Percentiles rank a stretch among this genome's conserved stretches.
These are phyloP conservation scores for Aspergillus uvarum DNA, from an alignment of 2,329 filamentous ascomycete genomes.

Conservation along the genomic window DNA sequence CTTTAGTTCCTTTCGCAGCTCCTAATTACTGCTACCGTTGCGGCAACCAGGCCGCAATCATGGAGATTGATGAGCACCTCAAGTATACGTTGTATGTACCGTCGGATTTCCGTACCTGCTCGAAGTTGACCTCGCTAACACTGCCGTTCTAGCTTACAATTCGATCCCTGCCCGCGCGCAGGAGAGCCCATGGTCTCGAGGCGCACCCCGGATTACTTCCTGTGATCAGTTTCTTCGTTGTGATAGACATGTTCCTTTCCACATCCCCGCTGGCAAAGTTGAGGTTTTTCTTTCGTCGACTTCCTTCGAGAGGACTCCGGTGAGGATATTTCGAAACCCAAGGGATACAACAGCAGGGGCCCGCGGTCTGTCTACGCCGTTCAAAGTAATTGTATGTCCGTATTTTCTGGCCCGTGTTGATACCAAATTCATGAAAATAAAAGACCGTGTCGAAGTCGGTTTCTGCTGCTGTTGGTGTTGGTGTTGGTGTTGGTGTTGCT, in stretches of 20 bases:
- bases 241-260: slow-evolving; percentile 33
- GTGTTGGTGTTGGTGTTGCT: background rate
- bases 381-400: slow-evolving; percentile 36
- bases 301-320: slow-evolving; percentile 28
- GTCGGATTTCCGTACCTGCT: too few relatives aligned
- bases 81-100: slow-evolving; percentile 96
- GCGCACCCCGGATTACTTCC: slow-evolving; percentile 97
- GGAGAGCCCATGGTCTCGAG: slow-evolving; percentile 99
- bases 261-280: slow-evolving; percentile 21
- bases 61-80: slow-evolving; percentile 99
- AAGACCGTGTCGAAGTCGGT: slow-evolving; percentile 26
- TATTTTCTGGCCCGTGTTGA: slow-evolving; percentile 38
- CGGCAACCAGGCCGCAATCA: slow-evolving; percentile 99
- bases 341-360: slow-evolving; percentile 31
- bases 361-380: slow-evolving; percentile 17
- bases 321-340: slow-evolving; percentile 22
- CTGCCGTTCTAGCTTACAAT: slow-evolving; percentile 74
- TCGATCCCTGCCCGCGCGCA: slow-evolving; percentile 94
- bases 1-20: slow-evolving; percentile 46
- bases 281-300: slow-evolving; percentile 16
- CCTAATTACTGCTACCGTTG: slow-evolving; percentile 98
- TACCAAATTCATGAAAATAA: slow-evolving; percentile 44
- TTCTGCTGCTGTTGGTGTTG: too few relatives aligned
- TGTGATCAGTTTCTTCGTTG: slow-evolving; percentile 54
- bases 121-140: background rate